These are phyloP conservation scores for Oidiodendron maius DNA, from an alignment of 495 filamentous ascomycete species.

Conservation along the genomic window DNA sequence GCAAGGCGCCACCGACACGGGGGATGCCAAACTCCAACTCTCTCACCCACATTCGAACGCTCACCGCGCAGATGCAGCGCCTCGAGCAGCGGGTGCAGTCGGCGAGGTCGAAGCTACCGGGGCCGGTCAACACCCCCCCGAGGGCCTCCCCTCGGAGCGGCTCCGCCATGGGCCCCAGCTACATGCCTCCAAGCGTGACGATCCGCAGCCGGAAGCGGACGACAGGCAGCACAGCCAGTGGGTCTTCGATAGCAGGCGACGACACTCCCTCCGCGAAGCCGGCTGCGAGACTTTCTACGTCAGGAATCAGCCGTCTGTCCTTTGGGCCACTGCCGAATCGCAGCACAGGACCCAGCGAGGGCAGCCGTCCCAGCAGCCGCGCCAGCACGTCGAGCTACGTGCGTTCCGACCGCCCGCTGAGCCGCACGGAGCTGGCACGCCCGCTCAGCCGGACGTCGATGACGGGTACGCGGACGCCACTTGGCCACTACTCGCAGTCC, in stretches of 20 bases:
- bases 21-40: conserved; percentile 72
- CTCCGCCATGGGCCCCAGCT: conserved; percentile 38
- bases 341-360: conserved; percentile 30
- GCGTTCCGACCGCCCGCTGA: conserved; percentile 42
- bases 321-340: conserved; percentile 41
- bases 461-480: conserved; percentile 57
- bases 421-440: conserved; percentile 42
- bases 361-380: conserved; percentile 55
- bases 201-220: conserved; percentile 68
- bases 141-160: conserved; percentile 65
- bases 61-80: conserved; percentile 94
- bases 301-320: conserved; percentile 46
- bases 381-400: conserved; percentile 37
- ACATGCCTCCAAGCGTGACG: conserved; percentile 69
- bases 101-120: conserved; percentile 87
- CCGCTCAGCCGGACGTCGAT: conserved; percentile 66
- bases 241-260: conserved; percentile 28
- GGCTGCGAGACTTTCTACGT: conserved; percentile 44
- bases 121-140: conserved; percentile 73
- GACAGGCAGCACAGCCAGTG: conserved; percentile 52
- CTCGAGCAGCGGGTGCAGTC: conserved; percentile 90
- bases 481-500: conserved; percentile 38
- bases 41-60: conserved; percentile 82
- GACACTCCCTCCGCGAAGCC: conserved; percentile 39
- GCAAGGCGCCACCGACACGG: conserved; percentile 19